Evolutionary conservation across 768 basidiomycete genomes (phyloP), one percentile per base, ranked within the genome.

Genomic region (Boletellus emodensis): DNA sequence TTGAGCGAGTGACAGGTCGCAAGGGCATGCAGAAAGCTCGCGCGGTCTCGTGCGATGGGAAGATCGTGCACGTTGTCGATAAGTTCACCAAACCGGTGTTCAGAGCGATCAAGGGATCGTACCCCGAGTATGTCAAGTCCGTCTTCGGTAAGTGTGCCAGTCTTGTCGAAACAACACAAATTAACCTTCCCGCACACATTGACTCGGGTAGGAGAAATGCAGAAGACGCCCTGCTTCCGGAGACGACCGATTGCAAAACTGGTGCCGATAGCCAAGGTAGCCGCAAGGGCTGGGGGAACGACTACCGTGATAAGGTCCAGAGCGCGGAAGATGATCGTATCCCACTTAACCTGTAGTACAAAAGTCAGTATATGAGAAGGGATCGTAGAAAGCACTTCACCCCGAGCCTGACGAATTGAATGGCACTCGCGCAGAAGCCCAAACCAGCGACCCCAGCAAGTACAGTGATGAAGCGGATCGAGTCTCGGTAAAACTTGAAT

Each of bases 141-240:
- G 56, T 99, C 96, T 69, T 99, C 96, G 1, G 96, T 99, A 20
- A 99, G 77, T 9, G 96, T 99, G 8, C 96, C 96, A 1, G 96
- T 99, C 72, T 99, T 99, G 75, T 99, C 96, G 61, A 99, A 99
- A 64, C 94, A 97, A 60, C 93, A 93, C 10, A 98, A 87, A 57
- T 98, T 97, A 71, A 98, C 76, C 72, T 96, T 94, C 10, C 96
- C 96, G 1, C 84, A 91, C 40, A 99, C 82, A 61, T 99, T 99
- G 60, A 99, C 89, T 41, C 96, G 76, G 58, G 85, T 94, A 0
- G 96, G 96, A 1, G 96, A 93, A 53, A 97, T 98, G 67, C 96
- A 99, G 73, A 88, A 98, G 48, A 99, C 89, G 12, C 88, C 90
- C 24, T 76, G 71, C 64, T 88, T 91, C 44, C 93, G 86, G 15